Conservation (phyloP, 441 rosid species). For the Populus hybrid region DNA sequence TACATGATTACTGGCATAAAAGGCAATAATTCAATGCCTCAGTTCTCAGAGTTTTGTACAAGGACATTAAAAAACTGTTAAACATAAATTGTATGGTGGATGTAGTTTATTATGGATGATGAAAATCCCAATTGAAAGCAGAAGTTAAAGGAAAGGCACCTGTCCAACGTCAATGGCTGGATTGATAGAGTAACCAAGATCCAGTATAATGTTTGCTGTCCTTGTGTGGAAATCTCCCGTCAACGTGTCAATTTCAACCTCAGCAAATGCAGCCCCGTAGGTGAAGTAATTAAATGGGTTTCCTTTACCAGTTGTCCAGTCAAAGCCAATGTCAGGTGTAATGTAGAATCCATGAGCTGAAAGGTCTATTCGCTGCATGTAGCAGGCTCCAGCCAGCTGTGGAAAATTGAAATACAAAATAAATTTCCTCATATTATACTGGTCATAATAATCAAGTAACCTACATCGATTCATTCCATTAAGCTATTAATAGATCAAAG, state of each 20-base stretch:
- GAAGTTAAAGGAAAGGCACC: constrained; percentile 40
- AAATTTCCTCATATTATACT: background rate
- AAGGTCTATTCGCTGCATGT: constrained; percentile 75
- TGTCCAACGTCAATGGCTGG: constrained; percentile 95
- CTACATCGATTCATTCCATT: background rate
- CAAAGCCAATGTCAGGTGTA: constrained; percentile 80
- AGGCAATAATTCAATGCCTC: background rate
- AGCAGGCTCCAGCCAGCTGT: constrained; percentile 78
- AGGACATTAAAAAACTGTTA: background rate
- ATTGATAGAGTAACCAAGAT: constrained; percentile 89
- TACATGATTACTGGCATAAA: background rate
- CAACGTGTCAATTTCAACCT: constrained; percentile 90
- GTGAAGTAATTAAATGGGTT: constrained; percentile 75
- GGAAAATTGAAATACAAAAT: constrained; percentile 17
- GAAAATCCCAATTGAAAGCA: background rate
- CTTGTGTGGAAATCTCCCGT: constrained; percentile 96
- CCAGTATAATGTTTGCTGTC: constrained; percentile 64
- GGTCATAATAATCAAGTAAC: background rate
- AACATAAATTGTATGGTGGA: background rate
- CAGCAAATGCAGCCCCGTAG: constrained; percentile 90
- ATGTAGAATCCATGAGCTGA: constrained; percentile 94
- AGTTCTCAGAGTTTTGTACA: background rate
- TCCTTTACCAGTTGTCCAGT: constrained; percentile 86
- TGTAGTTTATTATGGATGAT: constrained; percentile 1
- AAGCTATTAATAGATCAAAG: background rate